phyloP scores from a whole-genome alignment of 108 stramenopile species.

The Nitzschia sp. region DNA sequence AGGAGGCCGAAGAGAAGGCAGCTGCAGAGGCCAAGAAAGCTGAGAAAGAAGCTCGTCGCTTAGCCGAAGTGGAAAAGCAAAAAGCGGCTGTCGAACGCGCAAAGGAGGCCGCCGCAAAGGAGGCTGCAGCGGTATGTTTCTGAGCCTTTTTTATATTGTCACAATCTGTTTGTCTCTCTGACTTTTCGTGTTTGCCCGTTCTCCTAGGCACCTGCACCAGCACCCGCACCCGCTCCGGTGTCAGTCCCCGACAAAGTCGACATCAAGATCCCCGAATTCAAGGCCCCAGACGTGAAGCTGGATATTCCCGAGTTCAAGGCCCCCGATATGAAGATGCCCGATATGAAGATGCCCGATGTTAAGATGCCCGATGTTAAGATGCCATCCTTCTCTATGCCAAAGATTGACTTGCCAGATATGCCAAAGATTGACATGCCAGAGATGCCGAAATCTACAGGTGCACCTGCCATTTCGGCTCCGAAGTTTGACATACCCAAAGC shows the following conservation, averaged over 20 bases:
- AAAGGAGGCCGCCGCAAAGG: conserved; percentile 24
- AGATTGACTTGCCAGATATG: conserved; percentile 38
- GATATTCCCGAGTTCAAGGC: conserved; percentile 53
- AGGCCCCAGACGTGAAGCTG: conserved; percentile 44
- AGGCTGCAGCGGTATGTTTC: conserved; percentile 9
- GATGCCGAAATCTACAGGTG: too few species aligned
- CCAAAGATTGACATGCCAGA: conserved; percentile 46
- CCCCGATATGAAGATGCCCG: conserved; percentile 52
- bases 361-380: conserved; percentile 43
- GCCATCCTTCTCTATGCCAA: conserved; percentile 53
- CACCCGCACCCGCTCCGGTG: conserved; percentile 11
- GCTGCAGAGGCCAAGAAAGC: conserved; percentile 49
- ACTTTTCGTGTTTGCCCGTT: neutral
- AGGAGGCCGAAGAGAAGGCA: conserved; percentile 46
- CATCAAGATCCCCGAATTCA: conserved; percentile 44
- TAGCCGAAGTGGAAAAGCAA: conserved; percentile 47
- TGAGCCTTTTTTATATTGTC: neutral
- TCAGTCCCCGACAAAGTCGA: conserved; percentile 16
- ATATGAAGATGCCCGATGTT: conserved; percentile 44
- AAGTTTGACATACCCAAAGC: conserved; percentile 51
- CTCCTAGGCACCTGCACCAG: neutral
- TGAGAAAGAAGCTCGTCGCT: conserved; percentile 42
- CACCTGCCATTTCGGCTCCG: conserved; percentile 29
- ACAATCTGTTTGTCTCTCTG: neutral
- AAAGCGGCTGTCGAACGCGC: conserved; percentile 30